Evolutionary conservation across 371 early-diverging fungal genomes (phyloP).

Genomic region (Phascolomyces articulosus): DNA sequence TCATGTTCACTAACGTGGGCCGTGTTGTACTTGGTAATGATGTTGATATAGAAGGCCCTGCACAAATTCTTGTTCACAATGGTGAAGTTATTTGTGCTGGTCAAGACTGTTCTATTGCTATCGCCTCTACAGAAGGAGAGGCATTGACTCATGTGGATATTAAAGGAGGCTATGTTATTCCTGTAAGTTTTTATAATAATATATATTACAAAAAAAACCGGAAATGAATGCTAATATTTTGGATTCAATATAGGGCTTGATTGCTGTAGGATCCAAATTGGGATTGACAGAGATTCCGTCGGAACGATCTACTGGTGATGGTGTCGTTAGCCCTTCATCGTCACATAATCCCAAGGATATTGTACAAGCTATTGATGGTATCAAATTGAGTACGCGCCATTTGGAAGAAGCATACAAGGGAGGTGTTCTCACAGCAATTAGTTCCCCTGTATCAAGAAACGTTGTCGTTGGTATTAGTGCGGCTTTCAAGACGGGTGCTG

Average conservation of each 20-base stretch:
- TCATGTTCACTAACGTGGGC: constrained; percentile 41
- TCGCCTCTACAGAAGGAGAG: background rate
- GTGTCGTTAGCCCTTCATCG: constrained; percentile 29
- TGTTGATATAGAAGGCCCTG: constrained; percentile 14
- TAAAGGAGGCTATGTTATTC: constrained; percentile 39
- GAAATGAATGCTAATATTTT: background rate
- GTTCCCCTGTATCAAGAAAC: constrained; percentile 46
- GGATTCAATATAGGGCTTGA: constrained; percentile 31
- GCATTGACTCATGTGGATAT: constrained; percentile 26
- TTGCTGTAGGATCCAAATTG: constrained; percentile 55
- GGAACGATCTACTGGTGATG: constrained; percentile 60
- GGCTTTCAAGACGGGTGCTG: constrained; percentile 25
- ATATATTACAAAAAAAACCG: background rate
- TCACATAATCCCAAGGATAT: constrained; percentile 32
- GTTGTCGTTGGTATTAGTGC: constrained; percentile 49
- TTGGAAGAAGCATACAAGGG: constrained; percentile 66
- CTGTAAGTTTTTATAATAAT: constrained; percentile 24
- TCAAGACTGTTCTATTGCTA: constrained; percentile 23
- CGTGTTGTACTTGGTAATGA: constrained; percentile 24
- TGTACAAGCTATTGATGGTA: constrained; percentile 56
- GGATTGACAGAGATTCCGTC: constrained; percentile 63
- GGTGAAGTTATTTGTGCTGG: constrained; percentile 53
- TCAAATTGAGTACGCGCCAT: constrained; percentile 61
- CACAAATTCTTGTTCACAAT: constrained; percentile 39
- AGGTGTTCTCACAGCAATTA: constrained; percentile 60